Evolutionary conservation across 2,329 filamentous ascomycete genomes (phyloP), one percentile per base, ranked within the genome.

Genomic region (Phialocephala subalpina): DNA sequence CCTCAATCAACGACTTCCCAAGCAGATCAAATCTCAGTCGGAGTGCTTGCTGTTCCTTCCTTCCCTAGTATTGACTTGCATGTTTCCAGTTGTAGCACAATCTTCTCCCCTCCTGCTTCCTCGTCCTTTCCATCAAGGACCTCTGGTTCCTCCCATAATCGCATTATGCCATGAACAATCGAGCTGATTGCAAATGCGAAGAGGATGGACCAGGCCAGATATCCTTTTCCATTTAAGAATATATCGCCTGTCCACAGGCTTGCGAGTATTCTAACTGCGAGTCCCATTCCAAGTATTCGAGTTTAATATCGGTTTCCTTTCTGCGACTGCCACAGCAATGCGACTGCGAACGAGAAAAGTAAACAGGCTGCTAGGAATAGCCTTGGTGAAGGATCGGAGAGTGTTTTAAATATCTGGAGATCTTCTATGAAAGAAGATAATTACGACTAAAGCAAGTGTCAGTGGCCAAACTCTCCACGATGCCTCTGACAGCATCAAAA

Each of bases 381-480:
- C 22, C 3, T 14, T 29, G 49, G 49, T 33, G 49, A 12, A 53
- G 49, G 49, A 33, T 53, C 49, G 22, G 49, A 53, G 11, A 53
- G 25, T 11, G 22, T 53, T n/a, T 49, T n/a, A 12, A 20, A 20
- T 49, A 33, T 53, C 29, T 53, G 49, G 2, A 53, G 14, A 1
- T 25, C 29, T 29, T 53, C 11, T 3, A 53, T 3, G 11, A 33
- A 18, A 2, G 49, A 18, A 18, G 25, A 33, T 53, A 33, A 29
- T 53, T 18, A 1, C 29, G 25, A 53, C 49, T 53, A n/a, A 12
- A 49, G 29, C 49, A 33, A 53, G 27, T 25, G 20, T 53, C 14
- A 53, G 25, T 33, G 16, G 25, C 25, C 16, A 68, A 18, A 70
- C 71, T 25, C 61, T 67, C 40, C 11, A 58, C 35, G 35, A 38